Evolutionary conservation across 2,329 filamentous ascomycete species (phyloP), one percentile per base, ranked within the genome.

Genomic region (Diaporthe amygdali): DNA sequence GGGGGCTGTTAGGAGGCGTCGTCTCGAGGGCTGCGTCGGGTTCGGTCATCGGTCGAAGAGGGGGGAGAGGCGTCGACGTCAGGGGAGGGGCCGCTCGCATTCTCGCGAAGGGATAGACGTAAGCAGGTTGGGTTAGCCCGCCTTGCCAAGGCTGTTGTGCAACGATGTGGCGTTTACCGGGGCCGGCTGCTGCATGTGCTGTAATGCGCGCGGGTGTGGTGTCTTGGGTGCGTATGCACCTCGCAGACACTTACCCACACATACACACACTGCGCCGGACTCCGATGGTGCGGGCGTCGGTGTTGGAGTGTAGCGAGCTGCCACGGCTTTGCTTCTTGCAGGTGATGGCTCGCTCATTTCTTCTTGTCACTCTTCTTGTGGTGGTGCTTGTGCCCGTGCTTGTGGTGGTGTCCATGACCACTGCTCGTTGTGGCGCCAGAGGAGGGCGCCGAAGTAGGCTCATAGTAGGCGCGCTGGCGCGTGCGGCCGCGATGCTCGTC

Each of bases 401-500:
- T 75, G 64, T 77, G 37, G 71, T 76, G 73, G 55, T 70, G 69
- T 68, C 70, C 70, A 3, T 39, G 4, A 5, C 25, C 49, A 66
- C 41, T 66, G 66, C 64, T 44, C 20, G 44, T 15, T 7, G 25
- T 44, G 12, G 39, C 37, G 4, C 25, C n/a, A 5, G 59, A 63
- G 12, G 10, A 20, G 10, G 66, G 6, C 9, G 47, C 9, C 30
- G 61, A 30, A 20, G 70, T 34, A 17, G 59, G 17, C 64, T 64
- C 49, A 47, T 72, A 66, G 37, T 66, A 63, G 22, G 67, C 81
- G 68, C 83, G 77, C 74, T 82, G 80, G 1, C 84, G 81, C 5
- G 83, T 83, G 41, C 82, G 70, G n/a, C 68, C 78, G 39, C 79
- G 80, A 75, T 81, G 78, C 75, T 83, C 79, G 75, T 84, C 82